Evolutionary conservation across 805 yeast genomes (phyloP), one percentile per base, ranked within the genome.

Genomic region (Zygosaccharomyces gambellarensis): DNA sequence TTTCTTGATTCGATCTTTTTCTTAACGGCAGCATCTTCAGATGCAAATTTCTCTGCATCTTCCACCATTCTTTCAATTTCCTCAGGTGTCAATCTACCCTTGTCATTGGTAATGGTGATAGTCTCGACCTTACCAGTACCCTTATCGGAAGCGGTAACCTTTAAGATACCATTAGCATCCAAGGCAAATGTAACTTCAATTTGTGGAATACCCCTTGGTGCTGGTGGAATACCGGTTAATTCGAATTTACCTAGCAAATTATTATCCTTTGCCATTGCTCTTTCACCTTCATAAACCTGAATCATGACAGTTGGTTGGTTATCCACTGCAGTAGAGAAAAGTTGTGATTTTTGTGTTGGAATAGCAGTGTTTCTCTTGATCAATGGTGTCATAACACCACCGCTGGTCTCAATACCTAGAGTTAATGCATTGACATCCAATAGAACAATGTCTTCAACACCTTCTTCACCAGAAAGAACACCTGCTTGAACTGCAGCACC

Each of bases 401-500:
- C 97, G 48, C 96, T 85, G 61, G 97, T 90, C 76, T 90, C 97
- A 69, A 90, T 90, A 79, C 97, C 97, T 57, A 90, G 72, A 48
- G 97, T 90, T 68, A 90, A 81, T 64, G 97, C 95, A 64, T 90
- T 88, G 56, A 90, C 97, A 75, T 90, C 97, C 65, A 90, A 80
- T 66, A 90, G 77, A 57, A 92, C 92, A 62, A 86, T 83, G 68
- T 86, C 94, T 64, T 86, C 95, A 56, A 83, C 94, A 71, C 95
- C 94, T 64, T 85, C 90, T 74, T 90, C 97, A 72, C 98, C 98
- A 49, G 95, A 83, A 58, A 92, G 77, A 61, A 92, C 95, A 78
- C 98, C 98, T 50, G 96, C 98, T 78, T 92, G 99, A 56, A 92
- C 97, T 56, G 99, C 97, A 54, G 98, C 98, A 81, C 99, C 99